These are phyloP conservation scores for Amphirosellinia nigrospora DNA, from an alignment of 495 filamentous ascomycete species.

Conservation along the genomic window DNA sequence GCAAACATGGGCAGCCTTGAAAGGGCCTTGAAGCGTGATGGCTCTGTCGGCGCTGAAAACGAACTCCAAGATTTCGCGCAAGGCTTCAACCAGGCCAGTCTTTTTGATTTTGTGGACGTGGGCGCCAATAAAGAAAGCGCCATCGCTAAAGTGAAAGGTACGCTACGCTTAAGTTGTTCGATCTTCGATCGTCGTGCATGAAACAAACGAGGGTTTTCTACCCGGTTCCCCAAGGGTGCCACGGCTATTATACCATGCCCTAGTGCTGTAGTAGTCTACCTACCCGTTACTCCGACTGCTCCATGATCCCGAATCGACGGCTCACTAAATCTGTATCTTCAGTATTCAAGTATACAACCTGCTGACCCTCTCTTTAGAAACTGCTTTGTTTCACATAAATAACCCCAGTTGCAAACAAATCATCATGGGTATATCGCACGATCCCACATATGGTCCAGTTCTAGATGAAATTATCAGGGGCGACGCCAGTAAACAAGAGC, in stretches of 20 bases:
- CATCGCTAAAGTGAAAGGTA: conserved; percentile 79
- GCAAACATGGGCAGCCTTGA: conserved; percentile 70
- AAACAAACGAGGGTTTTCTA: not conserved
- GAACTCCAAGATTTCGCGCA: conserved; percentile 71
- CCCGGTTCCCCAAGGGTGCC: not conserved
- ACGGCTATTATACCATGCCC: not conserved
- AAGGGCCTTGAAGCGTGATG: conserved; percentile 64
- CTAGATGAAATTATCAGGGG: conserved; percentile 66
- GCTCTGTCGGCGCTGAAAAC: conserved; percentile 58
- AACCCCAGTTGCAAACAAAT: conserved; percentile 83
- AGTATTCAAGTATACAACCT: conserved; percentile 8
- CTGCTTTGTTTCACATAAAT: conserved; percentile 62
- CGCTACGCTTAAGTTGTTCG: conserved; percentile 28
- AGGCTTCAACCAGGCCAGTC: conserved; percentile 76
- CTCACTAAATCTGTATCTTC: not conserved
- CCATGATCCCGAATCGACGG: not conserved
- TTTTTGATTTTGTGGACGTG: conserved; percentile 79
- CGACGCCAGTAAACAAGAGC: conserved; percentile 57
- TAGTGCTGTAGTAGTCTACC: not conserved
- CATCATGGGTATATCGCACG: conserved; percentile 78
- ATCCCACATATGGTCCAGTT: conserved; percentile 72
- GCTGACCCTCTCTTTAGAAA: conserved; percentile 55
- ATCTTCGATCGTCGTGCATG: not conserved
- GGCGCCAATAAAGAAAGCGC: conserved; percentile 72
- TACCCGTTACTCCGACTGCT: not conserved